These are phyloP conservation scores for Plasmodium ovale DNA, from an alignment of 169 alveolate species.

Conservation along the genomic window DNA sequence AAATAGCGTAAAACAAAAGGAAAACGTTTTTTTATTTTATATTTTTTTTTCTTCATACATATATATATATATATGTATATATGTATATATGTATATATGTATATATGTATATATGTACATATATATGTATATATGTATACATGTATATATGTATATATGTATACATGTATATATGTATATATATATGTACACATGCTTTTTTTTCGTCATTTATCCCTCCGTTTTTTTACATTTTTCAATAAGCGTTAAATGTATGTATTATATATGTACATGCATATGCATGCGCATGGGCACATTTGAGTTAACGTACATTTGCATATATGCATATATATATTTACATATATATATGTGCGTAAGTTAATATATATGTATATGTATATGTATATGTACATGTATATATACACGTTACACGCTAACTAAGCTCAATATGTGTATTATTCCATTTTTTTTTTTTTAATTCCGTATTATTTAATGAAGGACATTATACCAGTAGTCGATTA, in stretches of 20 bases:
- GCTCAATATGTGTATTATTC: conserved; percentile 19
- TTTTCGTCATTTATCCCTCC: too few species aligned
- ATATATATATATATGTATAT: neutral
- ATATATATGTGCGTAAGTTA: too few species aligned
- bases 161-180: neutral
- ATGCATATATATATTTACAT: neutral
- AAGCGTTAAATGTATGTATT: neutral
- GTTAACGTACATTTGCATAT: neutral
- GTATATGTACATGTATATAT: too few species aligned
- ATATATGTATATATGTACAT: neutral
- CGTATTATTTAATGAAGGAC: neutral
- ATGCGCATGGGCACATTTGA: neutral
- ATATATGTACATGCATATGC: neutral
- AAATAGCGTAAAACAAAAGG: conserved; percentile 4
- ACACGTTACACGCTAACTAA: conserved; percentile 1
- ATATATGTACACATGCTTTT: too few species aligned
- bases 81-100: conserved; percentile 7
- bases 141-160: neutral
- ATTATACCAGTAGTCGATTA: too few species aligned
- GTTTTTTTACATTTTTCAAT: too few species aligned
- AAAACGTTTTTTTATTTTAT: conserved; percentile 2
- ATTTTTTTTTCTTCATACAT: conserved; percentile 9
- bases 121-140: neutral
- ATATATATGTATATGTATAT: too few species aligned
- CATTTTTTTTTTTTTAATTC: conserved; percentile 23